Base-by-base conservation (phyloP, 176 grass and related monocot species). In the Raddia guianensis region DNA sequence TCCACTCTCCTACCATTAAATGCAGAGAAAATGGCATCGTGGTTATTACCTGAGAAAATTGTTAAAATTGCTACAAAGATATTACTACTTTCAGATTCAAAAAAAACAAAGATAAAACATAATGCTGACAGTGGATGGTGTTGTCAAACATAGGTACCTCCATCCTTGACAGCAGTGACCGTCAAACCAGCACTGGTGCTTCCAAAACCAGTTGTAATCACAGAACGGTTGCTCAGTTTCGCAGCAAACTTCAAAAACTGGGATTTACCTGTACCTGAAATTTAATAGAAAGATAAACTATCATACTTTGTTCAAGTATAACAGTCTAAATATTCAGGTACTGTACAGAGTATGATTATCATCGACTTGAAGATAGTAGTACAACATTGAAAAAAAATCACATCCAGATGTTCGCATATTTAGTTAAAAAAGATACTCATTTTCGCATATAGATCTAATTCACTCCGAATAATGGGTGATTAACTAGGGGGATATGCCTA, bases 171-270 rank as follows among this genome's bases (percentile, higher is more conserved):
- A 78, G 92, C 95, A 78, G 95, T 98, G 58, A 98, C 95, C 53
- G 92, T 94, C 85, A 98, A 87, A 27, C 95, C 95, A 57, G 95
- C 95, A 91, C 95, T 98, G 48, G 95, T 94, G 86, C 95, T 98
- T 83, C 95, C 92, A 50, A 98, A 71, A 75, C 92, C 95, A 87
- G 92, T 94, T 66, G 95, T 94, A 35, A 94, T 93, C 16, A 98
- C 92, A 77, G 95, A 94, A 14, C 95, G 83, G 72, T 92, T 91
- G 72, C 95, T 94, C 75, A 98, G 81, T 88, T 98, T 98, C 62
- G 95, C 95, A 21, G 90, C 95, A 64, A 94, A 98, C 78, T 94
- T 98, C 84, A 98, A 79, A 89, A 98, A 94, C 44, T 98, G 95
- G 27, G 95, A 98, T 80, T 98, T 98, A 59, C 95, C 95, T 13